A percentile compares a stretch with the other conserved stretches of the same genome.
Conservation (phyloP, 2,329 filamentous ascomycete genomes). For the Triangularia setosa region DNA sequence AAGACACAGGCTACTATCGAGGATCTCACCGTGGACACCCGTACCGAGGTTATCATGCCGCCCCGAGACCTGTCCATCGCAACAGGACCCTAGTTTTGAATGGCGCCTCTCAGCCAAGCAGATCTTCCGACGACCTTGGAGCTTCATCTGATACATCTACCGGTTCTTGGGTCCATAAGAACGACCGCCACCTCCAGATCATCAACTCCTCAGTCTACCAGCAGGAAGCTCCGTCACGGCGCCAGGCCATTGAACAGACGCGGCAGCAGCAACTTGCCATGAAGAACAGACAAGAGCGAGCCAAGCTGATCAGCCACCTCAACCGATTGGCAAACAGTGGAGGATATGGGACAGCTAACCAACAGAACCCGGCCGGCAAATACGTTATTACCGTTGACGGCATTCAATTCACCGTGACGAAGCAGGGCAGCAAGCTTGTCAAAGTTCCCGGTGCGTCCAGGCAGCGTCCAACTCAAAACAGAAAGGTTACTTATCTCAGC, state of each 20-base stretch:
- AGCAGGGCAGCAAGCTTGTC: slow-evolving; percentile 78
- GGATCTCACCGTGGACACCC: slow-evolving; percentile 29
- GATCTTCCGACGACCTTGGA: slow-evolving; percentile 26
- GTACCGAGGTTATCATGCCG: slow-evolving; percentile 35
- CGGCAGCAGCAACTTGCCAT: slow-evolving; percentile 53
- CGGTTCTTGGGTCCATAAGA: slow-evolving; percentile 64
- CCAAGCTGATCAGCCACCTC: slow-evolving; percentile 50
- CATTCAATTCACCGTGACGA: slow-evolving; percentile 68
- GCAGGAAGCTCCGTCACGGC: slow-evolving; percentile 64
- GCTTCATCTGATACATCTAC: slow-evolving; percentile 35
- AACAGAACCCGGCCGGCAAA: slow-evolving; percentile 34
- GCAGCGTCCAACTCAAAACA: slow-evolving; percentile 26
- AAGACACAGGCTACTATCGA: slow-evolving; percentile 20
- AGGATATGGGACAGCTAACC: slow-evolving; percentile 28
- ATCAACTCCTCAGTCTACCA: slow-evolving; percentile 79
- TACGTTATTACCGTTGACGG: slow-evolving; percentile 67
- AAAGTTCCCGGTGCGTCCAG: slow-evolving; percentile 62
- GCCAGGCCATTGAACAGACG: slow-evolving; percentile 69
- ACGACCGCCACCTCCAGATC: slow-evolving; percentile 73
- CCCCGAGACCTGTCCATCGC: slow-evolving; percentile 38
- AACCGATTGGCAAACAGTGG: slow-evolving; percentile 32
- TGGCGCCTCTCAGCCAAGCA: slow-evolving; percentile 30
- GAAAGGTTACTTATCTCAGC: slow-evolving; percentile 27
- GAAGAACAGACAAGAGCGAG: slow-evolving; percentile 55
- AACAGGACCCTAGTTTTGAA: slow-evolving; percentile 64